Evolutionary conservation across 1,284 basidiomycete genomes (phyloP).

Genomic region (Boletellus deceptivus): DNA sequence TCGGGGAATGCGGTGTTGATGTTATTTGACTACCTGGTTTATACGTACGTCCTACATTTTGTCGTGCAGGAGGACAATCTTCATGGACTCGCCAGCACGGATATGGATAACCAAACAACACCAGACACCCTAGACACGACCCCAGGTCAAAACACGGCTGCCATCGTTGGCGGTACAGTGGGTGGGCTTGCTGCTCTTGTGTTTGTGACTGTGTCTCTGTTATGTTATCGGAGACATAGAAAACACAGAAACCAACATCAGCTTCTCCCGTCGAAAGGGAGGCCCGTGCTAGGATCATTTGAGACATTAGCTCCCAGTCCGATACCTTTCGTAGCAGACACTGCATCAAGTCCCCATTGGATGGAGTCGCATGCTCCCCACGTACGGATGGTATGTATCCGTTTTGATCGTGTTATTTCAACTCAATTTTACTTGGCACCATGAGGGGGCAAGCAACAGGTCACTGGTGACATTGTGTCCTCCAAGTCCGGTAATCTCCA

Average conservation of each 20-base stretch:
- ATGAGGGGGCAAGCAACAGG: not conserved
- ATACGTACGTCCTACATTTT: not conserved
- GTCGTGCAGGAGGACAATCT: not conserved
- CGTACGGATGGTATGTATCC: not conserved
- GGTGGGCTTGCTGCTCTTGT: constrained; percentile 2
- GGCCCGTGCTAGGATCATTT: not conserved
- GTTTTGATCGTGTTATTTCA: not conserved
- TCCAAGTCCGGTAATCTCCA: not conserved
- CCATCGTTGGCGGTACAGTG: constrained; percentile 11
- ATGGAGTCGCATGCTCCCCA: not conserved
- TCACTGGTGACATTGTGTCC: not conserved
- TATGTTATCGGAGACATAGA: constrained; percentile 2
- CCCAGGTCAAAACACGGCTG: not conserved
- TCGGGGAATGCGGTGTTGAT: not conserved
- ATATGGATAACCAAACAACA: not conserved
- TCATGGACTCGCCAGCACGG: not conserved
- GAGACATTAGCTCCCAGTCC: not conserved
- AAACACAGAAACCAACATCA: not conserved
- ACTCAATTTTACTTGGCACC: not conserved
- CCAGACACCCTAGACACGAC: not conserved
- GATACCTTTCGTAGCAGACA: not conserved
- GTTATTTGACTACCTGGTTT: constrained; percentile 5
- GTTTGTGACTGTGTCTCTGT: not conserved
- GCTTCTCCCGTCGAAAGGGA: not conserved
- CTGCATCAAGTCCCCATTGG: not conserved